Base-by-base conservation (phyloP, 2,329 filamentous ascomycete genomes). In the Phialophora macrospora region DNA sequence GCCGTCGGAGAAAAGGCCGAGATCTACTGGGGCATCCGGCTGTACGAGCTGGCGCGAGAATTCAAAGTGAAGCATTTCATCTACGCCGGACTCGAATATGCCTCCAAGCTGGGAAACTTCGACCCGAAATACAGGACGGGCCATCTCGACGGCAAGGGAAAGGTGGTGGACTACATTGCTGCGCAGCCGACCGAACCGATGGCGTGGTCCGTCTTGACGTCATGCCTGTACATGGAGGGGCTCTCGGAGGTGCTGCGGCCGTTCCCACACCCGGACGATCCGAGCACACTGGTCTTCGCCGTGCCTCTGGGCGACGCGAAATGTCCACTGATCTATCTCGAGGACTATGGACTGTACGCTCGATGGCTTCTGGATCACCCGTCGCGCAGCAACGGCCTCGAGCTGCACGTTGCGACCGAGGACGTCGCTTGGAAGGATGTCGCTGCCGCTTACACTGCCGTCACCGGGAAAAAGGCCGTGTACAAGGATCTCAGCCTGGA, bases 1-100 rank as follows among this genome's bases (percentile, higher is more conserved):
- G 83, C 82, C 63, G 73, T 75, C n/a, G 83, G 83, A 32, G 82
- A 84, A 73, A 84, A 84, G 70, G 75, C 75, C 0, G 82, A 85
- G 71, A 79, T 78, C 1, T 85, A 77, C 71, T 85, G 73, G 71
- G 75, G 70, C 3, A 73, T 77, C 3, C 74, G 76, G n/a, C 58
- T 67, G 4, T 78, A 77, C 55, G 75, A 78, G 62, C 55, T 78
- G 1, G 76, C 77, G 0, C 51, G 74, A 2, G 70, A 75, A 46
- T 69, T 64, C 34, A 75, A 74, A 7, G 69, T 78, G 26, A 72
- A 76, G 60, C 75, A 83, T 58, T 81, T 81, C 67, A 75, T 79
- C 24, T 84, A 80, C 64, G 81, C 80, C 0, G 81, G 80, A 62
- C 74, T 85, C 11, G 83, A 85, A 65, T 84, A 80, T 66, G 76